Evolutionary conservation across 768 basidiomycete species (phyloP).

Genomic region (Pulveroboletus sp.): DNA sequence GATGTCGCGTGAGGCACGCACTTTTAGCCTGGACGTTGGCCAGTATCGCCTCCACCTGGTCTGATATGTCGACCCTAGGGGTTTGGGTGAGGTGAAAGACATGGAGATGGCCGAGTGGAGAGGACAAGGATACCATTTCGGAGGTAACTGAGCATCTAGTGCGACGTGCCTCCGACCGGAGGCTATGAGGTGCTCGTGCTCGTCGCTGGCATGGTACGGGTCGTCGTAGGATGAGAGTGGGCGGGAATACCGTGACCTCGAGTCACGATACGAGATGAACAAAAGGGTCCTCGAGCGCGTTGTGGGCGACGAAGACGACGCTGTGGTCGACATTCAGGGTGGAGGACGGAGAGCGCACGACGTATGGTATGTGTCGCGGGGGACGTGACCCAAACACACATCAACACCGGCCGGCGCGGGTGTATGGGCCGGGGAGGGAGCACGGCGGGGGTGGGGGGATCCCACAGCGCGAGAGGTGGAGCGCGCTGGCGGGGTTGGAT

Average conservation of each 20-base stretch:
- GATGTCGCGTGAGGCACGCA: conserved; percentile 36
- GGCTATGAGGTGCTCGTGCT: conserved; percentile 62
- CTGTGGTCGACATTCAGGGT: conserved; percentile 28
- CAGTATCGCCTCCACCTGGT: conserved; percentile 82
- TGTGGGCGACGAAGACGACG: conserved; percentile 37
- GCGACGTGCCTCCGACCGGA: conserved; percentile 40
- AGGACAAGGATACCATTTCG: conserved; percentile 62
- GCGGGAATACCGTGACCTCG: conserved; percentile 43
- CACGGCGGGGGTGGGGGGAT: too few species aligned
- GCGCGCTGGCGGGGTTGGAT: not conserved
- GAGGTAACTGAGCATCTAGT: conserved; percentile 64
- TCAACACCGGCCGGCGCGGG: conserved; percentile 17
- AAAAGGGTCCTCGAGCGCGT: conserved; percentile 88
- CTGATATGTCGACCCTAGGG: conserved; percentile 84
- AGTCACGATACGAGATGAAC: conserved; percentile 91
- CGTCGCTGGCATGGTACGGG: conserved; percentile 42
- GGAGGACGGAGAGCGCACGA: conserved; percentile 10
- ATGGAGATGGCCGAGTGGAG: not conserved
- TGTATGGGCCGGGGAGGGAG: too few species aligned
- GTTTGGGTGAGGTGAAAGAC: conserved; percentile 14
- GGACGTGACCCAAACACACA: conserved; percentile 15
- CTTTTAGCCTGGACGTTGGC: conserved; percentile 69
- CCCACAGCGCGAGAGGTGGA: not conserved
- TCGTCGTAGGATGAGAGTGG: conserved; percentile 43
- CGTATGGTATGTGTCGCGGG: conserved; percentile 20